Percentiles rank a stretch among this genome's conserved stretches.
These are phyloP conservation scores for Tricholoma flavovirens DNA, from an alignment of 768 basidiomycete species.

Conservation along the genomic window DNA sequence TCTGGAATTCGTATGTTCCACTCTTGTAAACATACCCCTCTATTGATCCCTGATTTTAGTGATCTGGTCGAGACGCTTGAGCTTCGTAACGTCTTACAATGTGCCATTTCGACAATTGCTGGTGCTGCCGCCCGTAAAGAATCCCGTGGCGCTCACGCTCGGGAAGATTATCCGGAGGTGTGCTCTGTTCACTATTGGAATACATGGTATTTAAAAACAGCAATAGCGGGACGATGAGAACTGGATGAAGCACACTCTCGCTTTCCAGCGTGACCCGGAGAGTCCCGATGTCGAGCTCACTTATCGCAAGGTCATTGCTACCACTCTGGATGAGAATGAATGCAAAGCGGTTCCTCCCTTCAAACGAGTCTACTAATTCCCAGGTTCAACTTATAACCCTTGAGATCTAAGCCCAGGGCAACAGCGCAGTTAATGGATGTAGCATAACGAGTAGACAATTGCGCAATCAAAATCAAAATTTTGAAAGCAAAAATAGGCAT, in stretches of 20 bases:
- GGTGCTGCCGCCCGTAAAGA: conserved; percentile 93
- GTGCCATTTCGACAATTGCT: conserved; percentile 92
- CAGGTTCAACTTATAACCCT: neutral
- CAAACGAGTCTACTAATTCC: conserved; percentile 83
- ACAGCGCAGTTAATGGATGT: neutral
- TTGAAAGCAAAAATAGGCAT: neutral
- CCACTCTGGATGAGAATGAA: conserved; percentile 91
- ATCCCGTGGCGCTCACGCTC: conserved; percentile 97
- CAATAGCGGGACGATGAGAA: conserved; percentile 80
- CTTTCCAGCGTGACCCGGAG: conserved; percentile 77
- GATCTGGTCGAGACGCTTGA: conserved; percentile 97
- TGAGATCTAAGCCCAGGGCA: neutral
- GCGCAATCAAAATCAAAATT: neutral
- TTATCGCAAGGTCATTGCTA: conserved; percentile 82
- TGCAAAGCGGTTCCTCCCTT: conserved; percentile 97
- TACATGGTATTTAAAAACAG: neutral
- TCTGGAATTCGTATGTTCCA: conserved; percentile 90
- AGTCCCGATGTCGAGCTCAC: conserved; percentile 82
- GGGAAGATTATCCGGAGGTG: conserved; percentile 96
- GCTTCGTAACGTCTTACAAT: conserved; percentile 91
- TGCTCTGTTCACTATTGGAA: conserved; percentile 15
- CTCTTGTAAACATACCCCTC: conserved; percentile 1
- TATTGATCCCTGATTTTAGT: conserved; percentile 33
- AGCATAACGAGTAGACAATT: neutral
- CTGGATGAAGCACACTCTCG: conserved; percentile 96